Percentiles rank a stretch among this genome's conserved stretches.
These are phyloP conservation scores for Phaseolus lunatus DNA, from an alignment of 306 rosid species.

Conservation along the genomic window DNA sequence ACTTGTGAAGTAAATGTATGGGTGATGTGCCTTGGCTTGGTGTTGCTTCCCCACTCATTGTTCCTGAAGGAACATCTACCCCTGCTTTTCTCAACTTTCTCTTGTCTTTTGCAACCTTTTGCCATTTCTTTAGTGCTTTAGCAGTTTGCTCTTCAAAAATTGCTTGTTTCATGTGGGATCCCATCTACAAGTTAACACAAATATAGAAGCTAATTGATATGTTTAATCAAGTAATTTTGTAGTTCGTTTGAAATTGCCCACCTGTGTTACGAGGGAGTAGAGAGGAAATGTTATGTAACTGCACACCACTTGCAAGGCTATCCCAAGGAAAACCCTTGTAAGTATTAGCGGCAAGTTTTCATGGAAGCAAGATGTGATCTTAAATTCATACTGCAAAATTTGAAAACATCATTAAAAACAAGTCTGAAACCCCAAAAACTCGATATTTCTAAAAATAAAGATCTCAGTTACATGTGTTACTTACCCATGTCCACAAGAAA, in stretches of 20 bases:
- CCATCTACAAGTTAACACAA: constrained; percentile 58
- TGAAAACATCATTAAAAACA: not conserved
- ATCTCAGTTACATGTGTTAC: not conserved
- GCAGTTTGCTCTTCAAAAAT: constrained; percentile 78
- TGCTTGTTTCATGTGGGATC: constrained; percentile 73
- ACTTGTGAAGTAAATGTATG: constrained; percentile 60
- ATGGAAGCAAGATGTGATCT: constrained; percentile 64
- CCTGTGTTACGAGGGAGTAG: constrained; percentile 73
- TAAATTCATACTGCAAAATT: constrained; percentile 63
- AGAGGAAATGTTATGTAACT: constrained; percentile 78
- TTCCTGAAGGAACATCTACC: constrained; percentile 44
- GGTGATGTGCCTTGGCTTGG: constrained; percentile 73
- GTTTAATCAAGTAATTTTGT: not conserved
- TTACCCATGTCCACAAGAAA: constrained; percentile 66
- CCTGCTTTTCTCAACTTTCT: constrained; percentile 52
- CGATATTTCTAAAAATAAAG: not conserved
- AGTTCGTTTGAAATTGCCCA: constrained; percentile 18
- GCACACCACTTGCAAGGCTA: constrained; percentile 64
- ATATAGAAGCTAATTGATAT: too few relatives aligned
- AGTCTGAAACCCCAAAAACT: not conserved
- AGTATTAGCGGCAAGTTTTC: constrained; percentile 58
- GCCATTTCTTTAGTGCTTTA: constrained; percentile 76
- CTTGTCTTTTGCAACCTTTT: constrained; percentile 55
- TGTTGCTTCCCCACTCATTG: constrained; percentile 63
- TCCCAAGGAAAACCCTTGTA: constrained; percentile 59